Percentiles rank a stretch among this genome's conserved stretches.
These are phyloP conservation scores for Petrea volubilis DNA, from an alignment of 257 asterid genomes.

Conservation along the genomic window DNA sequence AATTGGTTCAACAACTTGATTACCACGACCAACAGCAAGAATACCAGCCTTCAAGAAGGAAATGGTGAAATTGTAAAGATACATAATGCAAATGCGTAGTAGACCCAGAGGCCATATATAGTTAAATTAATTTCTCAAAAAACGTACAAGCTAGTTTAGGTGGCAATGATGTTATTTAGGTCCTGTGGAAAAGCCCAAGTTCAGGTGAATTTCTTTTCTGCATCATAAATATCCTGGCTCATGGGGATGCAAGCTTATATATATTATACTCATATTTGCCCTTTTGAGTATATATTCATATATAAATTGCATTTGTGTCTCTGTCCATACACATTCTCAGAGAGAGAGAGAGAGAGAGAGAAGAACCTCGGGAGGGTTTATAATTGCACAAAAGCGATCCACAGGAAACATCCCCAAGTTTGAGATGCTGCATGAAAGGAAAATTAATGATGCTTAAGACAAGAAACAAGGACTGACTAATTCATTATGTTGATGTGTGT, in stretches of 20 bases:
- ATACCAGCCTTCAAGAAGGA: conserved; percentile 79
- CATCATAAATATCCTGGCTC: not conserved
- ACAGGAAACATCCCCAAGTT: conserved; percentile 99
- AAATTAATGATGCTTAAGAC: conserved; percentile 23
- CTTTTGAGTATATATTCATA: too few relatives aligned
- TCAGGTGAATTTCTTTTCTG: not conserved
- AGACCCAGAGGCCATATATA: not conserved
- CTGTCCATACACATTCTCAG: too few relatives aligned
- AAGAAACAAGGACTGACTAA: conserved; percentile 4
- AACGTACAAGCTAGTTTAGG: not conserved
- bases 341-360: conserved; percentile 39
- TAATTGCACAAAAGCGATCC: conserved; percentile 93
- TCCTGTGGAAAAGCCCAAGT: conserved; percentile 4
- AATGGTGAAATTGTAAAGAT: conserved; percentile 28
- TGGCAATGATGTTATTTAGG: conserved; percentile 5
- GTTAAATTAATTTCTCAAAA: not conserved
- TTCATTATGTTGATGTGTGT: not conserved
- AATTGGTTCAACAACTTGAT: conserved; percentile 86
- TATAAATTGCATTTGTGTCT: too few relatives aligned
- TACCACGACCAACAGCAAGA: conserved; percentile 97
- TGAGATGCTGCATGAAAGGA: conserved; percentile 74
- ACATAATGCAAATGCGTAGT: not conserved
- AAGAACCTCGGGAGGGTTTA: conserved; percentile 96
- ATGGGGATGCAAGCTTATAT: not conserved
- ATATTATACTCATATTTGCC: too few relatives aligned